Percentiles rank a stretch among this genome's conserved stretches.
Conservation (phyloP, 768 basidiomycete species). For the Hydnomerulius pinastri region DNA sequence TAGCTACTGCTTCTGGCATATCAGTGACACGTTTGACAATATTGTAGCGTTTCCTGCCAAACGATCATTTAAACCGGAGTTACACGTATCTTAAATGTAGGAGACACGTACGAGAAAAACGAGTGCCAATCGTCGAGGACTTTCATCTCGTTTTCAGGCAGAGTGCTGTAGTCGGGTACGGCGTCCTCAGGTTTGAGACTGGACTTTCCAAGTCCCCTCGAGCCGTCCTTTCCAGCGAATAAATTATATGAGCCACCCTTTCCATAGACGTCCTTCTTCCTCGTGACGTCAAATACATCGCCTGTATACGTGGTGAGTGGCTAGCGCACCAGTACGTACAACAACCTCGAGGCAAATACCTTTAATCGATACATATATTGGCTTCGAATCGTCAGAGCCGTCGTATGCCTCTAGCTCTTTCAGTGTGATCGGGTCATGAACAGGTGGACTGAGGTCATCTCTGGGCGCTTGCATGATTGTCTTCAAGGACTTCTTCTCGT, state of each 20-base stretch:
- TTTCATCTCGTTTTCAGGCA: constrained; percentile 73
- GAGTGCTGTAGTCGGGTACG: constrained; percentile 77
- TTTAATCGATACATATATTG: constrained; percentile 94
- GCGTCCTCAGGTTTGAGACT: constrained; percentile 87
- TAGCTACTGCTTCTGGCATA: constrained; percentile 41
- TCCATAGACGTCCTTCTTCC: constrained; percentile 89
- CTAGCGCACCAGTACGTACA: neutral
- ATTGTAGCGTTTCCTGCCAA: constrained; percentile 78
- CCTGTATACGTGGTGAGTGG: constrained; percentile 43
- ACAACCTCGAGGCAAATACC: constrained; percentile 55
- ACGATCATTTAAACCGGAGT: neutral
- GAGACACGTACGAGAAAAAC: constrained; percentile 76
- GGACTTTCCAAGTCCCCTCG: constrained; percentile 85
- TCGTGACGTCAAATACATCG: constrained; percentile 86
- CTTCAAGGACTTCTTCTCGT: constrained; percentile 40
- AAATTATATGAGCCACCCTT: constrained; percentile 74
- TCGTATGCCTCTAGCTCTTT: constrained; percentile 70
- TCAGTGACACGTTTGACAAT: constrained; percentile 77
- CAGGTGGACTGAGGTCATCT: constrained; percentile 65
- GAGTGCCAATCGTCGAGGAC: constrained; percentile 86
- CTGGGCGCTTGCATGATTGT: constrained; percentile 73
- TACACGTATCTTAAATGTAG: neutral
- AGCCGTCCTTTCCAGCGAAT: constrained; percentile 95
- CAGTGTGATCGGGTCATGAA: constrained; percentile 75
- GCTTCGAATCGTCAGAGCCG: constrained; percentile 62